These are phyloP conservation scores for Marasmius tenuissimus DNA, from an alignment of 1,284 basidiomycete species.

Conservation along the genomic window DNA sequence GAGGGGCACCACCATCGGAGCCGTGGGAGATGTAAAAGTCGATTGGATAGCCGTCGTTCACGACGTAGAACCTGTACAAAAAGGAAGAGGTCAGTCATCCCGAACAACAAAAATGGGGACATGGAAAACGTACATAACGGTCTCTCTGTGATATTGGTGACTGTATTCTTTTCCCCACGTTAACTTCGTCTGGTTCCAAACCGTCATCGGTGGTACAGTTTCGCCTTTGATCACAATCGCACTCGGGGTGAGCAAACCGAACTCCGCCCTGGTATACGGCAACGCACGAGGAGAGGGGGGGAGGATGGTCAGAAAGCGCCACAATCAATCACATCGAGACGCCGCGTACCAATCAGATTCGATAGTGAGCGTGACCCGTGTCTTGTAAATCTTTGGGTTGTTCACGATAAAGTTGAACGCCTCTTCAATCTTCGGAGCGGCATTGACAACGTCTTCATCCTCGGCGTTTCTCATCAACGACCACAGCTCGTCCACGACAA, in stretches of 20 bases:
- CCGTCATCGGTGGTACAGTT: not conserved
- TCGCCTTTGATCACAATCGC: not conserved
- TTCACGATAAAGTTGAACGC: conserved; percentile 7
- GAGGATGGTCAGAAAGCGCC: not conserved
- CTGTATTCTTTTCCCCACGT: conserved; percentile 8
- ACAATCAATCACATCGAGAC: not conserved
- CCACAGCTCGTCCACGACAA: conserved; percentile 4
- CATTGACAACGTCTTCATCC: not conserved
- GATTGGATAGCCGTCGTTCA: conserved; percentile 10
- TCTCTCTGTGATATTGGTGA: not conserved
- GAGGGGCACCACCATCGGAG: not conserved
- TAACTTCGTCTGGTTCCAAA: not conserved
- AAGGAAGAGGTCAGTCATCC: too few relatives aligned
- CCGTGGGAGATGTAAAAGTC: conserved; percentile 12
- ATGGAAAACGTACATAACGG: not conserved
- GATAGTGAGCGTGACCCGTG: conserved; percentile 2
- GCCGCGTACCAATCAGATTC: conserved; percentile 5
- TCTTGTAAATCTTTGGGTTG: conserved; percentile 3
- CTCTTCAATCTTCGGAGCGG: not conserved
- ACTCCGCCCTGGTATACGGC: conserved; percentile 8
- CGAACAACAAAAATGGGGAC: too few relatives aligned
- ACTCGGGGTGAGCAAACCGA: conserved; percentile 10
- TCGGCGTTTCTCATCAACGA: conserved; percentile 6
- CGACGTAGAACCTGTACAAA: not conserved
- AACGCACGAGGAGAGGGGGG: too few relatives aligned